A percentile compares a stretch with the other conserved stretches of the same genome.
Conservation (phyloP, 805 yeast genomes). For the Candida dajiaensis region DNA sequence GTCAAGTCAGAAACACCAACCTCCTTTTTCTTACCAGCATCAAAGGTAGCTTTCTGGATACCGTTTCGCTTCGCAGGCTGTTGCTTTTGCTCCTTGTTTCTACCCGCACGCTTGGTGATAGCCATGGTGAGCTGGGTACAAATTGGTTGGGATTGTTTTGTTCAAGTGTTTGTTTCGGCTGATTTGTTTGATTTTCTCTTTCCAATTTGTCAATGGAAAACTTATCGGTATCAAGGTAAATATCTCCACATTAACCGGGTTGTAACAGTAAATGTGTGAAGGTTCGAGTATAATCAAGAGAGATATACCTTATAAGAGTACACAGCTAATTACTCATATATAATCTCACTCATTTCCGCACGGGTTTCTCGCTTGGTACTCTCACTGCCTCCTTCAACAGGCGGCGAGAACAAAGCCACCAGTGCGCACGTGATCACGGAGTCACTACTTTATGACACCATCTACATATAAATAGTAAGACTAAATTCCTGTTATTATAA, state of each 20-base stretch:
- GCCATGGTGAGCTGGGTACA: conserved; percentile 46
- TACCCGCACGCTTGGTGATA: conserved; percentile 68
- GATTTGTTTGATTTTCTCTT: not conserved
- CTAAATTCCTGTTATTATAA: not conserved
- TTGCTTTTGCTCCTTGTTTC: conserved; percentile 42
- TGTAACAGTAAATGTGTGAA: not conserved
- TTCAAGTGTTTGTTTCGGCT: not conserved
- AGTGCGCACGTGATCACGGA: not conserved
- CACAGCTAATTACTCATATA: too few species aligned
- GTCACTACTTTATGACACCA: not conserved
- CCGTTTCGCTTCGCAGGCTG: conserved; percentile 54
- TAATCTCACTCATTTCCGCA: not conserved
- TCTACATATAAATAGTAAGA: not conserved
- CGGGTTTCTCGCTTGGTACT: not conserved
- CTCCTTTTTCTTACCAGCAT: conserved; percentile 81
- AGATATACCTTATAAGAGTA: too few species aligned
- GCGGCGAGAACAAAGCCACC: too few species aligned
- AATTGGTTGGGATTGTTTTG: not conserved
- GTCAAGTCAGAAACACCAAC: conserved; percentile 98
- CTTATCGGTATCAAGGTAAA: not conserved
- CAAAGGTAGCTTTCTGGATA: conserved; percentile 87
- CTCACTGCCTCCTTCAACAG: not conserved
- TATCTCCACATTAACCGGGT: not conserved
- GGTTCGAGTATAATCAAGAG: too few species aligned
- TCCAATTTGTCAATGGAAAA: not conserved